phyloP scores from a whole-genome alignment of 257 asterid genomes.

The Petunia secreta region DNA sequence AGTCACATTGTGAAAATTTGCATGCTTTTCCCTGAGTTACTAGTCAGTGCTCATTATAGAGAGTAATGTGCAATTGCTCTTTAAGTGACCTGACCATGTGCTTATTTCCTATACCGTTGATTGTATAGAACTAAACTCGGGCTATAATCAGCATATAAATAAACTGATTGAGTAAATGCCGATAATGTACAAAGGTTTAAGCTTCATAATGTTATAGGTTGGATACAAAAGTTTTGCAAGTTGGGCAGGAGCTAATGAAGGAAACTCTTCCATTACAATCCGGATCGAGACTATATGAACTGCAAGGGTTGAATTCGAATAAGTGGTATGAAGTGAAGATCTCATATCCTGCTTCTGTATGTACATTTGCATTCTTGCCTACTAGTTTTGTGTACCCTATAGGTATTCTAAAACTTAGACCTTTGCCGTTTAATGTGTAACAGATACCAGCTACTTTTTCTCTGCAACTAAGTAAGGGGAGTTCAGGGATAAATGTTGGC shows the following conservation, averaged over 20 bases:
- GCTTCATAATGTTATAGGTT: conserved; percentile 40
- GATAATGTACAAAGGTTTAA: not conserved
- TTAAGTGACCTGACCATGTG: not conserved
- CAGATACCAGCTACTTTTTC: conserved; percentile 88
- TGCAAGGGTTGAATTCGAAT: conserved; percentile 65
- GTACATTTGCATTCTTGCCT: conserved; percentile 38
- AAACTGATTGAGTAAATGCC: too few species aligned
- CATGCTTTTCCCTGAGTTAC: not conserved
- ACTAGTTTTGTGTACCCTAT: not conserved
- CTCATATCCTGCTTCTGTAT: conserved; percentile 96
- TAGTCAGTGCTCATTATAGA: too few species aligned
- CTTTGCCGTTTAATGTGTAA: conserved; percentile 31
- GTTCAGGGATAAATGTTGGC: conserved; percentile 50
- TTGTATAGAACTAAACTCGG: not conserved
- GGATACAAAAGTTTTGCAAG: conserved; percentile 45
- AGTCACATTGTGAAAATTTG: not conserved
- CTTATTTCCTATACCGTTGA: not conserved
- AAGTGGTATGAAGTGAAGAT: conserved; percentile 93
- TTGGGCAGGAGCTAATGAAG: conserved; percentile 65
- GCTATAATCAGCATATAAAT: not conserved
- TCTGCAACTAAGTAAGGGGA: conserved; percentile 59
- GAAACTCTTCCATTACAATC: conserved; percentile 60
- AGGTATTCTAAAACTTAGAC: conserved; percentile 19
- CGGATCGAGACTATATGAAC: conserved; percentile 65
- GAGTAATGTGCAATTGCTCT: not conserved